Conservation (phyloP, 1,284 basidiomycete species). For the Ustilago curta region DNA sequence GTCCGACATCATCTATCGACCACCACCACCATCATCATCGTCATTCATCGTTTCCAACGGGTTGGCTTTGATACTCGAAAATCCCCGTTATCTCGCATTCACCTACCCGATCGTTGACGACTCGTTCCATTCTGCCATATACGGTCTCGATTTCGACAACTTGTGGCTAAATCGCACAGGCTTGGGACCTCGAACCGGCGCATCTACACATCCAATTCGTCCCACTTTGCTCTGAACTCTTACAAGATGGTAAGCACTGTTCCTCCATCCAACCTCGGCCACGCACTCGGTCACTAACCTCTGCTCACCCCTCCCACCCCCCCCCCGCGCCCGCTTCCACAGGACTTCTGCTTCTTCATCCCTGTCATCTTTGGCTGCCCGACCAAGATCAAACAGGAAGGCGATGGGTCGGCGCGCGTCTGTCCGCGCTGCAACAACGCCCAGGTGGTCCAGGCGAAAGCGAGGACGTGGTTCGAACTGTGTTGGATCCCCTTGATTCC, state of each 20-base stretch:
- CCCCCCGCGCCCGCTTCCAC: too few relatives aligned
- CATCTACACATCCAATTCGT: neutral
- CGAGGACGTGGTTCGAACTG: constrained; percentile 66
- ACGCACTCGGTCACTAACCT: neutral
- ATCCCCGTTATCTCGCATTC: too few relatives aligned
- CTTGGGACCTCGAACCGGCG: neutral
- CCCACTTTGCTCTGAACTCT: neutral
- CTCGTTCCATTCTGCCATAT: too few relatives aligned
- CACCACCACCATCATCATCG: too few relatives aligned
- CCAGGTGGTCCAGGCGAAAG: constrained; percentile 63
- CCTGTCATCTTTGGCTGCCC: constrained; percentile 67
- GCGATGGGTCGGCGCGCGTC: constrained; percentile 60
- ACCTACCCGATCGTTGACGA: too few relatives aligned
- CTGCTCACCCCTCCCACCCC: too few relatives aligned
- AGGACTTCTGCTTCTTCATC: constrained; percentile 64
- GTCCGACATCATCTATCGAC: too few relatives aligned
- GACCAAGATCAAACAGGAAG: constrained; percentile 67
- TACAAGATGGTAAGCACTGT: constrained; percentile 8
- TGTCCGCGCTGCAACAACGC: constrained; percentile 68
- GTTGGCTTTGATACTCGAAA: too few relatives aligned
- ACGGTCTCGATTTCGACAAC: too few relatives aligned
- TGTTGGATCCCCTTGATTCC: constrained; percentile 68
- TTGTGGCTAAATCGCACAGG: neutral
- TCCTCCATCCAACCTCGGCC: neutral
- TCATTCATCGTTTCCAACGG: too few relatives aligned